Conservation (phyloP, 495 filamentous ascomycete species). For the Cercophora newfieldiana region DNA sequence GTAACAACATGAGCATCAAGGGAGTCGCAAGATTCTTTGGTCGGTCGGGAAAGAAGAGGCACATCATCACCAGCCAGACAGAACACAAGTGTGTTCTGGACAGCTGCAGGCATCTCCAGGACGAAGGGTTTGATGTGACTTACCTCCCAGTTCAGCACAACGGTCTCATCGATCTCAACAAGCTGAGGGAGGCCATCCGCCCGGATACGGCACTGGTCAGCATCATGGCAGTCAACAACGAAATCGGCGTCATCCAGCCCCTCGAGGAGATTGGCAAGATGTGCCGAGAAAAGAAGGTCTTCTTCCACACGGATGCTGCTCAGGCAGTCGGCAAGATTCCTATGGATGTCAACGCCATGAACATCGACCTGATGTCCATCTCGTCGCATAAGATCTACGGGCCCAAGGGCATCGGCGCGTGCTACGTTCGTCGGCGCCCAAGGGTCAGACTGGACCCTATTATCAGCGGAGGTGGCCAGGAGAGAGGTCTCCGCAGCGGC, state of each 20-base stretch:
- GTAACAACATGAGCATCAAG: slow-evolving; percentile 99
- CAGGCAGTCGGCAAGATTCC: slow-evolving; percentile 98
- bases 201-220: slow-evolving; percentile 90
- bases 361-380: slow-evolving; percentile 97
- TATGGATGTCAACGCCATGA: slow-evolving; percentile 93
- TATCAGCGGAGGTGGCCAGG: slow-evolving; percentile 94
- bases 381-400: slow-evolving; percentile 99
- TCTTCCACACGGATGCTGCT: slow-evolving; percentile 98
- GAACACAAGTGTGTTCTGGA: slow-evolving; percentile 99
- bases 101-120: slow-evolving; percentile 93
- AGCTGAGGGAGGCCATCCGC: slow-evolving; percentile 86
- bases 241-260: slow-evolving; percentile 97
- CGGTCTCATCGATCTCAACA: slow-evolving; percentile 78
- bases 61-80: slow-evolving; percentile 95
- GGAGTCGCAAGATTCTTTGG: slow-evolving; percentile 95
- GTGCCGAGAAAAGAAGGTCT: slow-evolving; percentile 87
- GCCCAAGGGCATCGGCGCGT: slow-evolving; percentile 94
- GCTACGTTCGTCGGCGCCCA: slow-evolving; percentile 88
- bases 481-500: slow-evolving; percentile 89
- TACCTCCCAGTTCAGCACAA: slow-evolving; percentile 87
- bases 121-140: slow-evolving; percentile 93
- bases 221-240: slow-evolving; percentile 99
- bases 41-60: slow-evolving; percentile 91
- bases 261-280: slow-evolving; percentile 90
- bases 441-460: slow-evolving; percentile 93